Base-by-base conservation (phyloP, 2,329 filamentous ascomycete species). In the Arachnopeziza araneosa region DNA sequence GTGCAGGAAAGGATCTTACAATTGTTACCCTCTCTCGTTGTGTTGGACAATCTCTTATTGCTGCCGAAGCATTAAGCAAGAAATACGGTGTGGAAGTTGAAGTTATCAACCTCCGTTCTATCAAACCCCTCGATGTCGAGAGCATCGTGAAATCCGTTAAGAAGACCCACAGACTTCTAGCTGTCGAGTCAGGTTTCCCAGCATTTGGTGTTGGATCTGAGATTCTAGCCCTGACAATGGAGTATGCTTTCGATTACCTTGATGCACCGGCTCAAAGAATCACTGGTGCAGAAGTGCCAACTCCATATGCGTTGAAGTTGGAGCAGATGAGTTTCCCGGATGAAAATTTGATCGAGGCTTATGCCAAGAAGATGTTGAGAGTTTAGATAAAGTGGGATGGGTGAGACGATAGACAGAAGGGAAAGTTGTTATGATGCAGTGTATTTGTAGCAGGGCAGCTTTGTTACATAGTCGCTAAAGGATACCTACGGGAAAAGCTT, bases 171-270 rank as follows among this genome's bases (percentile, higher is more conserved):
- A 90, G 89, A 72, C 85, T 99, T 64, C 83, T 99, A 76, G 87
- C 86, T 50, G 91, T 99, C 69, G 93, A 98, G 79, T 97, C 92
- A 60, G 95, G 93, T 66, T 99, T 93, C 85, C 95, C 95, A 65
- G 90, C 91, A 72, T 99, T 93, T 74, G 95, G 95, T 75, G 91
- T 99, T 68, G 85, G 88, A 61, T 85, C 93, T 60, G 95, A 99
- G 80, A 92, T 99, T 71, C 85, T 99, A 65, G 95, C 95, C 62
- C 82, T 97, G 63, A 88, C 91, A 65, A 96, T 96, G 89, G 95
- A 99, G 80, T 99, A 98, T 77, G 93, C 86, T 65, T 99, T 98
- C 74, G 95, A 99, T 80, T 98, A 96, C 81, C 88, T 99, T 67
- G 88, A 97, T 72, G 91, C 92, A 59, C 95, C 95, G 54, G 95